Percentiles rank a stretch among this genome's conserved stretches.
phyloP scores from a whole-genome alignment of 805 yeast genomes.

The Sugiyamaella chiloensis region DNA sequence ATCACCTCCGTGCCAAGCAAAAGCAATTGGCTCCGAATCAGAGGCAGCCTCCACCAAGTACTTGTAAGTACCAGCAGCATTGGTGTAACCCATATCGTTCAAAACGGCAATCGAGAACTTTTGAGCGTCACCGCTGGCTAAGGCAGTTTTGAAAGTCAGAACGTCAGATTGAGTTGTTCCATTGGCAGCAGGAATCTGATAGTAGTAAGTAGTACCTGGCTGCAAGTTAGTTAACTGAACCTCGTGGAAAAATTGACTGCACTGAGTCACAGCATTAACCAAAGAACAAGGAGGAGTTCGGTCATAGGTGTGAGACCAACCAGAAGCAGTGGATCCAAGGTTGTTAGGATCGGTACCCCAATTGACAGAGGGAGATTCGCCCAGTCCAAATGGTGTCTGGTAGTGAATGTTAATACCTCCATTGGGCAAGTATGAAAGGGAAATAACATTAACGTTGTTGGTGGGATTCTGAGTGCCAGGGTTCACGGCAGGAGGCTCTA shows the following conservation, averaged over 20 bases:
- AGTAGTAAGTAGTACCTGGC: constrained; percentile 27
- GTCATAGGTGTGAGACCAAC: constrained; percentile 19
- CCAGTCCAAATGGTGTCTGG: constrained; percentile 23
- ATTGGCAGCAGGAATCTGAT: constrained; percentile 21
- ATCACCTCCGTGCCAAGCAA: constrained; percentile 26
- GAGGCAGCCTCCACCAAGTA: constrained; percentile 9
- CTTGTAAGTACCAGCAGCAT: constrained; percentile 13
- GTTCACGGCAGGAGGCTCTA: constrained; percentile 20
- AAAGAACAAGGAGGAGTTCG: constrained; percentile 24
- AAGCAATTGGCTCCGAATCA: constrained; percentile 4
- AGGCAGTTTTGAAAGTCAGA: constrained; percentile 13
- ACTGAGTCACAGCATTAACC: constrained; percentile 12
- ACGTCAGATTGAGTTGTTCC: constrained; percentile 14
- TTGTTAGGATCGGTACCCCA: constrained; percentile 13
- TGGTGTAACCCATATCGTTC: constrained; percentile 18
- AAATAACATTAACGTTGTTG: constrained; percentile 20
- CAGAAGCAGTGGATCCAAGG: constrained; percentile 5
- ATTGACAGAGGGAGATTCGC: constrained; percentile 17
- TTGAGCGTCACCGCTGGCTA: constrained; percentile 7
- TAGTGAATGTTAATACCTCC: constrained; percentile 17
- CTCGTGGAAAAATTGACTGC: constrained; percentile 24
- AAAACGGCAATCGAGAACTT: constrained; percentile 16
- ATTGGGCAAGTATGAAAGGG: constrained; percentile 16
- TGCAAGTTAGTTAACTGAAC: constrained; percentile 24
- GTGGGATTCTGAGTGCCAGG: constrained; percentile 17